These are phyloP conservation scores for Fusarium sp. DNA, from an alignment of 2,329 filamentous ascomycete species.

Conservation along the genomic window DNA sequence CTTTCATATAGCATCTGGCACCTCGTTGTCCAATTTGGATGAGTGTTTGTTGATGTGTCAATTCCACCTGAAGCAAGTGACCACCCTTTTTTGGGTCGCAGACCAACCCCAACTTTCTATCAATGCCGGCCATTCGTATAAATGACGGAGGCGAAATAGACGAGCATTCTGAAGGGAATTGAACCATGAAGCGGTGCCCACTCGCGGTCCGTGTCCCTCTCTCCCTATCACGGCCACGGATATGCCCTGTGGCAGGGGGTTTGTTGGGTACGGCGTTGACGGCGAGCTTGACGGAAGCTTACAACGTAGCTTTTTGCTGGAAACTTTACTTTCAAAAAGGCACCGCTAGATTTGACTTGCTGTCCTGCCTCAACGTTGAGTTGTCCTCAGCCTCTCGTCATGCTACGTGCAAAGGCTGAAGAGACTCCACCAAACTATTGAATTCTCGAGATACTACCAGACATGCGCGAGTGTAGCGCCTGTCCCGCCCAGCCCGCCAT, in stretches of 20 bases:
- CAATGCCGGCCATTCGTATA: slow-evolving; percentile 14
- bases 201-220: slow-evolving; percentile 38
- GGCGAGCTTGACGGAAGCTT: background rate
- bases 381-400: slow-evolving; percentile 10
- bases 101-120: slow-evolving; percentile 9
- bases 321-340: slow-evolving; percentile 3
- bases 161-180: slow-evolving; percentile 11
- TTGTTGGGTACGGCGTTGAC: slow-evolving; percentile 6
- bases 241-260: background rate
- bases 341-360: slow-evolving; percentile 4
- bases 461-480: slow-evolving; percentile 31
- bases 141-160: slow-evolving; percentile 18
- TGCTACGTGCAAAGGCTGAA: slow-evolving; percentile 16
- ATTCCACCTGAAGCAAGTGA: slow-evolving; percentile 22
- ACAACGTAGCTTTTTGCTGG: background rate
- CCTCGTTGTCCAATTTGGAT: background rate
- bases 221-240: slow-evolving; percentile 21
- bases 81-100: slow-evolving; percentile 11
- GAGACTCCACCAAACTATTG: slow-evolving; percentile 31
- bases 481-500: slow-evolving; percentile 15
- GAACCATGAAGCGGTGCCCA: slow-evolving; percentile 24
- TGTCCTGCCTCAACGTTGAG: slow-evolving; percentile 9
- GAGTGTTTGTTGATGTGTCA: slow-evolving; percentile 11
- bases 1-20: slow-evolving; percentile 7
- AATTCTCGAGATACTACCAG: slow-evolving; percentile 11